Evolutionary conservation across 1,284 basidiomycete genomes (phyloP).

Genomic region (Heliocybe sulcata): DNA sequence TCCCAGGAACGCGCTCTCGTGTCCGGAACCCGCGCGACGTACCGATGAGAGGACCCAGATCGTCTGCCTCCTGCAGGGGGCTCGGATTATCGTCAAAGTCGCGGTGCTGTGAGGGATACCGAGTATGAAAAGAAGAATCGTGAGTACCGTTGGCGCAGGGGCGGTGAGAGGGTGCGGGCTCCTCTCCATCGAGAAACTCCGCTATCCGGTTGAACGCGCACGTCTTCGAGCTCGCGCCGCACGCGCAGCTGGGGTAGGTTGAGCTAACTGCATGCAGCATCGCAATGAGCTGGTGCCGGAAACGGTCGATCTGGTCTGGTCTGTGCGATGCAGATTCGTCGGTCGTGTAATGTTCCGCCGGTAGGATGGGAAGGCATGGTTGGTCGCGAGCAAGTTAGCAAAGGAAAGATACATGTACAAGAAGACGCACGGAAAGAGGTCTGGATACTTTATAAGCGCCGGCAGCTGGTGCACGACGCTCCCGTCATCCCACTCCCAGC

Average conservation of each 20-base stretch:
- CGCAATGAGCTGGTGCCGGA: constrained; percentile 59
- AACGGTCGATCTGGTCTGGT: constrained; percentile 40
- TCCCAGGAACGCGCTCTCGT: constrained; percentile 39
- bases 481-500: constrained; percentile 96
- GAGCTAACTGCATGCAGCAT: constrained; percentile 69
- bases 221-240: constrained; percentile 50
- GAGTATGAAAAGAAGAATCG: not conserved
- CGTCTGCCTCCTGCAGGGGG: constrained; percentile 23
- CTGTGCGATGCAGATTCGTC: constrained; percentile 21
- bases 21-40: constrained; percentile 60
- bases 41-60: constrained; percentile 69
- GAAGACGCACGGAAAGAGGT: not conserved
- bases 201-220: constrained; percentile 67
- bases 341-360: no score
- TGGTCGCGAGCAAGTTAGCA: no score
- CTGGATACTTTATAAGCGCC: constrained; percentile 43
- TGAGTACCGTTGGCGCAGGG: constrained; percentile 12
- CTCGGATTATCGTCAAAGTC: no score
- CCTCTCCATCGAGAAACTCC: constrained; percentile 47
- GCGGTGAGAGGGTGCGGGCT: constrained; percentile 18
- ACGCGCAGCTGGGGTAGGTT: constrained; percentile 76
- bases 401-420: not conserved
- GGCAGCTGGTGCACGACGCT: constrained; percentile 83
- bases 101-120: constrained; percentile 5
- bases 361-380: no score